A percentile compares a stretch with the other conserved stretches of the same genome.
phyloP scores from a whole-genome alignment of 2,329 filamentous ascomycete species.

The Penicillium olsonii region DNA sequence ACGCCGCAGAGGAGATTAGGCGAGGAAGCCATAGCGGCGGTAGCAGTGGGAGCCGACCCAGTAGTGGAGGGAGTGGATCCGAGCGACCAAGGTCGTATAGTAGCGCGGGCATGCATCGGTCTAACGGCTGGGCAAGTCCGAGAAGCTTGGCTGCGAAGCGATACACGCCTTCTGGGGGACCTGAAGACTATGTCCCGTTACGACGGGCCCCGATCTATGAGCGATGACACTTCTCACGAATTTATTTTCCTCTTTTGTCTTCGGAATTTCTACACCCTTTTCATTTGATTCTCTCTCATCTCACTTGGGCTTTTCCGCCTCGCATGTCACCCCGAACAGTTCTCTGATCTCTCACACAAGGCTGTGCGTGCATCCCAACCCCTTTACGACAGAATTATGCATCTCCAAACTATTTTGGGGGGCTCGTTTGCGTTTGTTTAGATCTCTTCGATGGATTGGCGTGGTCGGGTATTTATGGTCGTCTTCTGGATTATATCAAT shows the following conservation, averaged over 20 bases:
- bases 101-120: constrained; percentile 15
- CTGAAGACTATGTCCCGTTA: constrained; percentile 19
- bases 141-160: constrained; percentile 22
- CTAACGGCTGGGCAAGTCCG: constrained; percentile 21
- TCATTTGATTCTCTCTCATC: not conserved
- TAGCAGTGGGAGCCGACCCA: constrained; percentile 19
- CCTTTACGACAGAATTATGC: not conserved
- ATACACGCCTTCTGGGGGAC: constrained; percentile 17
- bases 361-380: not conserved
- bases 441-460: not conserved
- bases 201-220: constrained; percentile 22
- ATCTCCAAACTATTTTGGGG: not conserved
- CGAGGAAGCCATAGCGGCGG: constrained; percentile 26
- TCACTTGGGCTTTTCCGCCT: no score
- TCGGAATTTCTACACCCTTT: not conserved
- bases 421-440: not conserved
- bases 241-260: not conserved
- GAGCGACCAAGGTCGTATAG: constrained; percentile 27
- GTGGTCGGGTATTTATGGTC: not conserved
- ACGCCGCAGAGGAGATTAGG: constrained; percentile 27
- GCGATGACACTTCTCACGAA: not conserved
- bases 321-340: no score
- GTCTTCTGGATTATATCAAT: not conserved
- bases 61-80: constrained; percentile 27
- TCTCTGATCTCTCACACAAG: no score